A percentile compares a stretch with the other conserved stretches of the same genome.
Evolutionary conservation across 2,329 filamentous ascomycete species (phyloP).

Genomic region (Diaporthe sp.): DNA sequence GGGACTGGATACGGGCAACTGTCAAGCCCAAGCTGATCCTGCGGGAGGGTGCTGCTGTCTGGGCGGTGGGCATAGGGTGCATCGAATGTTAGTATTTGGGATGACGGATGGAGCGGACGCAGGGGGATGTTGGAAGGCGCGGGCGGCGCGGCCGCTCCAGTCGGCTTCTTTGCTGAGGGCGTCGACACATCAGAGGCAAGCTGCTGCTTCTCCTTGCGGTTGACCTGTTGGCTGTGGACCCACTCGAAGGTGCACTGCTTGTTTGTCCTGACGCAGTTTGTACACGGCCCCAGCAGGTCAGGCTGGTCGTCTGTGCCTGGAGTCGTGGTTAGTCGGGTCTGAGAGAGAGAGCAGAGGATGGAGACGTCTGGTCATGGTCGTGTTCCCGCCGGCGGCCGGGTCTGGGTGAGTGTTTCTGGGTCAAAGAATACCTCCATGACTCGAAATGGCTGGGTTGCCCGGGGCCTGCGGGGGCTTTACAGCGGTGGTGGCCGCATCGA

Average conservation of each 20-base stretch:
- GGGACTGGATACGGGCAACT: slow-evolving; percentile 22
- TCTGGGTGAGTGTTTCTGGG: neutral
- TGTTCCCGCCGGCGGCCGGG: neutral
- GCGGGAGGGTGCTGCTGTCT: neutral
- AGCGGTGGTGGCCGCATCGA: neutral
- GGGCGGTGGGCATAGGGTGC: neutral
- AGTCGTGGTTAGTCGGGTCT: slow-evolving; percentile 23
- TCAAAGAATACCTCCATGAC: slow-evolving; percentile 36
- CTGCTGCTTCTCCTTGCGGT: slow-evolving; percentile 34
- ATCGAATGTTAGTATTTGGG: slow-evolving; percentile 6
- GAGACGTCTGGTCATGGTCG: no score
- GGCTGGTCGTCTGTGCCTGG: slow-evolving; percentile 31
- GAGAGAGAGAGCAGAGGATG: neutral
- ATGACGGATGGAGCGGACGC: slow-evolving; percentile 29
- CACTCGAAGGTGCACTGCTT: slow-evolving; percentile 41
- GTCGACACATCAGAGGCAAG: slow-evolving; percentile 22
- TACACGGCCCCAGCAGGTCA: slow-evolving; percentile 38
- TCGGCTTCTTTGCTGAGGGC: neutral
- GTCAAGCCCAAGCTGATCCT: slow-evolving; percentile 26
- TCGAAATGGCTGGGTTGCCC: slow-evolving; percentile 21
- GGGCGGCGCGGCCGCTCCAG: neutral
- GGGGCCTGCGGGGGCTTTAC: slow-evolving; percentile 21
- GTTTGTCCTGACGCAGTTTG: slow-evolving; percentile 39
- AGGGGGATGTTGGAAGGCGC: slow-evolving; percentile 25
- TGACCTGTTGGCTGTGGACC: slow-evolving; percentile 38